Evolutionary conservation across 2,329 filamentous ascomycete species (phyloP).

Genomic region (Calonectria montana): DNA sequence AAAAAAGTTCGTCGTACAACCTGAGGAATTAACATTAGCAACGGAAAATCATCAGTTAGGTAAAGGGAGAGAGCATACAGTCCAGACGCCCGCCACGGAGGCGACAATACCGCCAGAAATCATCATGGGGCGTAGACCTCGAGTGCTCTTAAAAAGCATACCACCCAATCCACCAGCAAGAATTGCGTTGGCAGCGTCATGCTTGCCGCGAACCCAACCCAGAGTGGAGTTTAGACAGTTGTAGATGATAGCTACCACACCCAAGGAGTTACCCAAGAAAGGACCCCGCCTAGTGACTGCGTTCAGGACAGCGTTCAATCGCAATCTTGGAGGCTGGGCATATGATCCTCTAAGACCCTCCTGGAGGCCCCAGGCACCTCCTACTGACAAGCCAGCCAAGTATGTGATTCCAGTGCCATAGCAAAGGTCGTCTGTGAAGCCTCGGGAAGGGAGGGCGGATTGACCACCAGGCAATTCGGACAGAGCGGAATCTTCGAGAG

Average conservation of each 20-base stretch:
- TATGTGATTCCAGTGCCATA: constrained; percentile 98
- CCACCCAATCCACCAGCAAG: constrained; percentile 87
- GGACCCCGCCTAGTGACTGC: constrained; percentile 92
- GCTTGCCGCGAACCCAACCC: constrained; percentile 82
- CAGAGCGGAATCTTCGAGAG: constrained; percentile 90
- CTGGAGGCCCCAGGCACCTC: constrained; percentile 91
- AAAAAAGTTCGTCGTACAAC: constrained; percentile 57
- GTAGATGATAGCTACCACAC: constrained; percentile 95
- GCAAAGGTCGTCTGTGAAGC: constrained; percentile 98
- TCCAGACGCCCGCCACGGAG: constrained; percentile 86
- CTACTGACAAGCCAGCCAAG: constrained; percentile 84
- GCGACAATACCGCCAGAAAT: constrained; percentile 93
- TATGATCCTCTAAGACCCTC: constrained; percentile 88
- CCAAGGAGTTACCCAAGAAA: constrained; percentile 95
- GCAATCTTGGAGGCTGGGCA: constrained; percentile 84
- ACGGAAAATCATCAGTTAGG: not conserved
- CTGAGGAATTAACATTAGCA: constrained; percentile 36
- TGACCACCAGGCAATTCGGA: constrained; percentile 87
- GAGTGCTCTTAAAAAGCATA: constrained; percentile 96
- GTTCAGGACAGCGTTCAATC: constrained; percentile 94
- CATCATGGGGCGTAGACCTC: constrained; percentile 90
- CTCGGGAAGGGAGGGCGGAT: constrained; percentile 91
- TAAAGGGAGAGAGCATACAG: constrained; percentile 70
- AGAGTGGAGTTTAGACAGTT: constrained; percentile 91
- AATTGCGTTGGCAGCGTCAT: constrained; percentile 91